Conservation (phyloP, 2,329 filamentous ascomycete species). For the Lecanicillium sp. region DNA sequence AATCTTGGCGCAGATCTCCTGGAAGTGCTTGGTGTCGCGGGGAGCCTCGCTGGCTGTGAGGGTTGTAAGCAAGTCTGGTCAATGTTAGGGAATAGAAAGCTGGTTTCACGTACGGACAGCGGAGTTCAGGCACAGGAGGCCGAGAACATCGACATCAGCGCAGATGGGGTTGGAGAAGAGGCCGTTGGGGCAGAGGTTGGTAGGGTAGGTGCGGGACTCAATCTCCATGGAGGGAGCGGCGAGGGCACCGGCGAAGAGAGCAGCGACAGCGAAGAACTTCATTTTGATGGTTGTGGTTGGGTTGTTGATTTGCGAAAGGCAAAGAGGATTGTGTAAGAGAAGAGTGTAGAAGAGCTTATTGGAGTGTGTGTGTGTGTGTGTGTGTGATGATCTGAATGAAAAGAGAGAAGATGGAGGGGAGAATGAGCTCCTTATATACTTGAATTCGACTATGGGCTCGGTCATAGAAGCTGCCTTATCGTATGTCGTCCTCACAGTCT, state of each 20-base stretch:
- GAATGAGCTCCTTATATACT: constrained; percentile 1
- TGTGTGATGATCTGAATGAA: not conserved
- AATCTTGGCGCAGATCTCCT: not conserved
- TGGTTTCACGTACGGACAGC: not conserved
- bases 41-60: not conserved
- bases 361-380: not conserved
- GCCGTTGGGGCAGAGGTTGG: constrained; percentile 2
- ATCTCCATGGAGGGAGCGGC: constrained; percentile 14
- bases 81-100: not conserved
- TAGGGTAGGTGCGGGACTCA: not conserved
- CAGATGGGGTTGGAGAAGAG: constrained; percentile 16
- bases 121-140: constrained; percentile 12
- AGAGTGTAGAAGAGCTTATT: not conserved
- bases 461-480: not conserved
- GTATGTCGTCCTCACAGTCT: not conserved
- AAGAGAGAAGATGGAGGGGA: not conserved
- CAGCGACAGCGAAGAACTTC: constrained; percentile 18
- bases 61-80: not conserved
- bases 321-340: too few species aligned
- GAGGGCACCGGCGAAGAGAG: constrained; percentile 16
- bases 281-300: constrained; percentile 14
- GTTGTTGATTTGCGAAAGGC: not conserved
- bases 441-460: not conserved
- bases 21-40: not conserved
- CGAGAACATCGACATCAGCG: constrained; percentile 16